Conservation (phyloP, 331 rosid species). For the Quercus tomentella region DNA sequence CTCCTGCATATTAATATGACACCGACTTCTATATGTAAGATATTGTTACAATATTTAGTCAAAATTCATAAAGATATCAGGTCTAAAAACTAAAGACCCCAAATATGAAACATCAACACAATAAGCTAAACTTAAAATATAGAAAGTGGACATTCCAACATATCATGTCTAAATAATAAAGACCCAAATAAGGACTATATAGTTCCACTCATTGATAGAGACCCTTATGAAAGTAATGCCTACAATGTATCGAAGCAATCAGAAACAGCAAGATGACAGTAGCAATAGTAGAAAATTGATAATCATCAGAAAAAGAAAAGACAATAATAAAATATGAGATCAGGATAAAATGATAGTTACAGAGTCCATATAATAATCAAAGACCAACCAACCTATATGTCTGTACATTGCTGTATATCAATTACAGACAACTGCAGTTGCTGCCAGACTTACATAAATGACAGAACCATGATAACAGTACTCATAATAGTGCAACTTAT, state of each 20-base stretch:
- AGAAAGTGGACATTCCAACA: background rate
- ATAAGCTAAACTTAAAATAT: background rate
- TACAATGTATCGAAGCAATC: background rate
- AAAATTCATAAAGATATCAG: background rate
- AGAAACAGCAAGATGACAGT: background rate
- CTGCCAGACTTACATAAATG: background rate
- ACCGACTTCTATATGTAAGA: background rate
- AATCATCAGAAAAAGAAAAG: background rate
- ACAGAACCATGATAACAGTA: background rate
- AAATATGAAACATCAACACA: background rate
- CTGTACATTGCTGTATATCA: background rate
- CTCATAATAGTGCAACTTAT: background rate
- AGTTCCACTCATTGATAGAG: too few species aligned
- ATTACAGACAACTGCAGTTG: background rate
- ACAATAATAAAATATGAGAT: background rate
- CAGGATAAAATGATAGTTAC: background rate
- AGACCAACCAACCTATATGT: background rate
- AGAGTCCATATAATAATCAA: background rate
- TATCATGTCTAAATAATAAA: background rate
- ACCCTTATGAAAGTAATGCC: too few species aligned
- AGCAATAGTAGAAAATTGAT: background rate
- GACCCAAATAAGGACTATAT: too few species aligned
- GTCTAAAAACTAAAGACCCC: background rate
- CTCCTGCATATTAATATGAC: slow-evolving; percentile 49
- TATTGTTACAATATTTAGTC: background rate